Base-by-base conservation (phyloP, 2,329 filamentous ascomycete species). In the Penicillium sp. region DNA sequence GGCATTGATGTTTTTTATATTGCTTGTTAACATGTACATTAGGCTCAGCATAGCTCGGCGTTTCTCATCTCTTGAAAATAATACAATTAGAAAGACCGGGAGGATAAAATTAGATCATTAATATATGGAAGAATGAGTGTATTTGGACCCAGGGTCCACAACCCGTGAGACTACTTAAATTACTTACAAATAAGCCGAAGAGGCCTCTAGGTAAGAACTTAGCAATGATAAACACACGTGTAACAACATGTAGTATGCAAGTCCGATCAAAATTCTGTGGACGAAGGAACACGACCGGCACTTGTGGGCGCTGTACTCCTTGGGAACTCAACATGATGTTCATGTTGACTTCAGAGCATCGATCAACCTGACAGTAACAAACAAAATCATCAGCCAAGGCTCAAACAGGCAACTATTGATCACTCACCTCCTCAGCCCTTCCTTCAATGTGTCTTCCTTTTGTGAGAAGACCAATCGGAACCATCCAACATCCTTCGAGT, bases 401-500 rank as follows among this genome's bases (percentile, higher is more conserved):
- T 29, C 16, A 22, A 18, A 7, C 3, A 50, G 46, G 11, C 13
- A 46, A 27, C n/a, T 8, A 3, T 11, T n/a, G 10, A 36, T 4
- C 24, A 57, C 57, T 57, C 40, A 70, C 69, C 69, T 71, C 40
- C 57, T 56, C 39, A 72, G 49, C 5, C 76, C 75, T 57, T 74
- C 70, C 18, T 67, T 60, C 31, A 79, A 48, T 24, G 67, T 60
- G 11, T 65, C 57, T 44, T 69, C 68, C 9, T 73, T 65, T 22
- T 75, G 61, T 2, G 72, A 71, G 53, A 80, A 85, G 0, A 85
- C 78, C 16, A 85, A 44, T 2, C 83, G 68, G 56, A 84, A 85
- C 76, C 78, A 82, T 0, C 83, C 82, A 1, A 76, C 69, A 48
- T 75, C 66, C 18, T 75, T 75, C 0, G 74, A 72, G 45, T 72